A percentile compares a stretch with the other conserved stretches of the same genome.
phyloP scores from a whole-genome alignment of 179 eudicot genomes.

The Amaranthus tricolor region DNA sequence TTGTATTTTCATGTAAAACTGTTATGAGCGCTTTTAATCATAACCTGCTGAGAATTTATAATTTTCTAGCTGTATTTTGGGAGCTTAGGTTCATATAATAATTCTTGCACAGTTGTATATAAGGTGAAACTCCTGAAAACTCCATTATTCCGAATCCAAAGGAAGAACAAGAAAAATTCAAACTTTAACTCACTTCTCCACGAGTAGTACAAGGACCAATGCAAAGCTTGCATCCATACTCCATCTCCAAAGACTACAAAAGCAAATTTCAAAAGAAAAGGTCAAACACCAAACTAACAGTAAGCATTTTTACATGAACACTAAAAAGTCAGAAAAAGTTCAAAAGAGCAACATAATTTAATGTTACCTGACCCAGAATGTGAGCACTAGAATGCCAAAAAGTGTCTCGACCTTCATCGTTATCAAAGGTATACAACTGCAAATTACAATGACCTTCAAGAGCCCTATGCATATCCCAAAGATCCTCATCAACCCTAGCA shows the following conservation, averaged over 20 bases:
- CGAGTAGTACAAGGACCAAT: constrained; percentile 97
- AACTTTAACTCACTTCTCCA: constrained; percentile 64
- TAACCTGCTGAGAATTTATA: no score
- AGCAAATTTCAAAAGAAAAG: not conserved
- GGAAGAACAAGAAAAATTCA: not conserved
- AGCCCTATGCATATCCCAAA: constrained; percentile 94
- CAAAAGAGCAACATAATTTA: not conserved
- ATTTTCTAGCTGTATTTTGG: no score
- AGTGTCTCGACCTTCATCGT: constrained; percentile 87
- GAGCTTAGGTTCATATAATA: no score
- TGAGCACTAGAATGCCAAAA: constrained; percentile 99
- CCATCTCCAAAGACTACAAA: constrained; percentile 73
- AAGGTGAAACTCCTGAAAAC: no score
- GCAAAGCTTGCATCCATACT: constrained; percentile 87
- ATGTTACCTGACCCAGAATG: constrained; percentile 78
- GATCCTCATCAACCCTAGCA: constrained; percentile 54
- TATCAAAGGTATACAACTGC: constrained; percentile 65
- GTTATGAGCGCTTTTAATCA: no score
- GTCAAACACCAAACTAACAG: not conserved
- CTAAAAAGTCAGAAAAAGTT: not conserved
- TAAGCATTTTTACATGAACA: not conserved
- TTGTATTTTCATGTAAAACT: no score
- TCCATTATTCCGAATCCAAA: not conserved
- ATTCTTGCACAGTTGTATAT: no score
- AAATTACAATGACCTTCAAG: constrained; percentile 78